Evolutionary conservation across 495 filamentous ascomycete species (phyloP), one percentile per base, ranked within the genome.

Genomic region (Tetracladium setigerum): DNA sequence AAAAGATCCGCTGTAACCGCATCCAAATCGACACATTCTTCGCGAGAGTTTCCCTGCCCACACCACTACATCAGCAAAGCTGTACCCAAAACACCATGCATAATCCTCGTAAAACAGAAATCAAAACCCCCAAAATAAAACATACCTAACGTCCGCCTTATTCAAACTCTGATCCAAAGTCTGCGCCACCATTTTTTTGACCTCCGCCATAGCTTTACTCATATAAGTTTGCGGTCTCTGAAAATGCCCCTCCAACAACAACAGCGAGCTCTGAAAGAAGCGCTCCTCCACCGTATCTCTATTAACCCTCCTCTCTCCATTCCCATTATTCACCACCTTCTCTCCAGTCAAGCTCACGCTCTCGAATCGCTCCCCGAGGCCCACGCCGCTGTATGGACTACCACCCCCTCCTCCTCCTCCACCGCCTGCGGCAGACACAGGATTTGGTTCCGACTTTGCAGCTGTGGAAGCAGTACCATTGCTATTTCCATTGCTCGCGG

Each of bases 11-110:
- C n/a, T 69, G 69, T 43, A 79, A 69, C 59, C 81, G 82, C 51
- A 83, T 74, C 85, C 85, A 89, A 43, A 86, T 76, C 44, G 83
- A 78, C 30, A 79, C 65, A 44, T 76, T 77, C 38, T 65, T 58
- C 41, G 78, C 60, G 59, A 86, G 62, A 59, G 67, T 56, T 67
- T 85, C 62, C 66, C 73, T 72, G 64, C 61, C 35, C 68, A 57
- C 44, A 61, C 66, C 22, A 10, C 18, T 18, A 53, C 12, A 49
- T 52, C 38, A 32, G 13, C 33, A 27, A n/a, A n/a, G n/a, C n/a
- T n/a, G n/a, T n/a, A n/a, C n/a, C n/a, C n/a, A n/a, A 14, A 17
- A 15, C 30, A 9, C 14, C 11, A 34, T 9, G 31, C 31, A 34
- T 34, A n/a, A 34, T 8, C 31, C 31, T 34, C 31, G 9, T 9